These are phyloP conservation scores for Aspergillus sp. DNA, from an alignment of 2,329 filamentous ascomycete genomes.

Conservation along the genomic window DNA sequence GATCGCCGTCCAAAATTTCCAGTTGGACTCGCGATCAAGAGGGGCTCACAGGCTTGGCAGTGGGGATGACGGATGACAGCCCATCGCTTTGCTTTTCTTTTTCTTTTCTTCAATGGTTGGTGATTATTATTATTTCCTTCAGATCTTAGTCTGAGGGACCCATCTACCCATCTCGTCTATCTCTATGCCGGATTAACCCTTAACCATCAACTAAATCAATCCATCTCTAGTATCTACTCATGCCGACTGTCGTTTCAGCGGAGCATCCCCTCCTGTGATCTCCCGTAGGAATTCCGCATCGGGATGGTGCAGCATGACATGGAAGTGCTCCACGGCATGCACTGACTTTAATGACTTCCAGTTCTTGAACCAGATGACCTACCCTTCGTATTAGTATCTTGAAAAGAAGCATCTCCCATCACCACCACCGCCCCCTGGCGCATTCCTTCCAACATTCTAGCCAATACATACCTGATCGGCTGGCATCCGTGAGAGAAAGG, in stretches of 20 bases:
- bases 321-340: slow-evolving; percentile 87
- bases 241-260: slow-evolving; percentile 38
- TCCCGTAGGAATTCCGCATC: slow-evolving; percentile 67
- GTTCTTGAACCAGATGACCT: slow-evolving; percentile 89
- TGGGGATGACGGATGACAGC: slow-evolving; percentile 13
- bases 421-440: not conserved
- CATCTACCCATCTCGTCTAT: too few species aligned
- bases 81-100: not conserved
- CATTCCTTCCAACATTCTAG: not conserved
- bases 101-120: not conserved
- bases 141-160: not conserved
- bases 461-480: slow-evolving; percentile 44
- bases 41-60: slow-evolving; percentile 19
- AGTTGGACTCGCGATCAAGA: not conserved
- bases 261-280: slow-evolving; percentile 74
- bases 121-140: not conserved
- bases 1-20: not conserved
- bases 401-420: not conserved
- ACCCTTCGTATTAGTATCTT: slow-evolving; percentile 24
- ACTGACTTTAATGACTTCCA: slow-evolving; percentile 84
- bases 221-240: not conserved
- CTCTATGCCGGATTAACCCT: too few species aligned
- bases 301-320: slow-evolving; percentile 84
- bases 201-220: not conserved
- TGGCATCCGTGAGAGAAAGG: slow-evolving; percentile 58